These are phyloP conservation scores for Globisporangium middletonii DNA, from an alignment of 352 stramenopile genomes.

Conservation along the genomic window DNA sequence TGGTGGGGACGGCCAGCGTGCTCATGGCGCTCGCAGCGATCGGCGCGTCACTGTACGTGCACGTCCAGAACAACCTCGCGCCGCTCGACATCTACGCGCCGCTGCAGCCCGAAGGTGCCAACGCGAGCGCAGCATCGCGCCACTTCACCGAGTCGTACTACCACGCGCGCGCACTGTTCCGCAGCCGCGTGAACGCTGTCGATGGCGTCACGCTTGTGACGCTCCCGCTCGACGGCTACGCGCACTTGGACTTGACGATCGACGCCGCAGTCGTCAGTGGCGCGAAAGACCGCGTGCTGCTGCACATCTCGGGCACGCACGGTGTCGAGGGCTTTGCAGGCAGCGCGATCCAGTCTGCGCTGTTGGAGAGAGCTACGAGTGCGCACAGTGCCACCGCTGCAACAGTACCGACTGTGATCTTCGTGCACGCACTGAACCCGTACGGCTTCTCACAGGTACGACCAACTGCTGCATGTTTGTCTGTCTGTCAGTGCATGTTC, in stretches of 20 bases:
- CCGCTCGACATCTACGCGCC: slow-evolving; percentile 14
- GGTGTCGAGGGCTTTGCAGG: slow-evolving; percentile 43
- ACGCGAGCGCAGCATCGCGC: slow-evolving; percentile 10
- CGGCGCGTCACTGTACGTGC: slow-evolving; percentile 12
- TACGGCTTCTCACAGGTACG: slow-evolving; percentile 61
- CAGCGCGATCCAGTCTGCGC: slow-evolving; percentile 26
- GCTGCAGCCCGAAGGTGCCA: slow-evolving; percentile 5
- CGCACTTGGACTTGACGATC: slow-evolving; percentile 25
- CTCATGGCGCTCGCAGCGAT: slow-evolving; percentile 6
- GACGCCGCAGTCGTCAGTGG: slow-evolving; percentile 29
- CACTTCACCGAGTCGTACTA: slow-evolving; percentile 30
- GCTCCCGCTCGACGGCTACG: slow-evolving; percentile 14
- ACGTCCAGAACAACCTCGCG: slow-evolving; percentile 17
- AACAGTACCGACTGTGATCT: slow-evolving; percentile 44
- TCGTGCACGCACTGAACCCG: slow-evolving; percentile 85
- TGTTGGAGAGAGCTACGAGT: slow-evolving; percentile 12
- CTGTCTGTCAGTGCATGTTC: background rate
- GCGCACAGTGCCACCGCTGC: background rate
- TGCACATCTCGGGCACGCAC: slow-evolving; percentile 46
- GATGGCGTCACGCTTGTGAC: slow-evolving; percentile 17
- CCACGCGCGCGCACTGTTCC: slow-evolving; percentile 26
- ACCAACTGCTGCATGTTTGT: background rate
- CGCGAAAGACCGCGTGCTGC: slow-evolving; percentile 13
- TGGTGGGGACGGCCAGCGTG: background rate
- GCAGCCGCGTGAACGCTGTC: slow-evolving; percentile 4